Conservation (phyloP, 345 rosid genomes). For the Jatropha curcas region DNA sequence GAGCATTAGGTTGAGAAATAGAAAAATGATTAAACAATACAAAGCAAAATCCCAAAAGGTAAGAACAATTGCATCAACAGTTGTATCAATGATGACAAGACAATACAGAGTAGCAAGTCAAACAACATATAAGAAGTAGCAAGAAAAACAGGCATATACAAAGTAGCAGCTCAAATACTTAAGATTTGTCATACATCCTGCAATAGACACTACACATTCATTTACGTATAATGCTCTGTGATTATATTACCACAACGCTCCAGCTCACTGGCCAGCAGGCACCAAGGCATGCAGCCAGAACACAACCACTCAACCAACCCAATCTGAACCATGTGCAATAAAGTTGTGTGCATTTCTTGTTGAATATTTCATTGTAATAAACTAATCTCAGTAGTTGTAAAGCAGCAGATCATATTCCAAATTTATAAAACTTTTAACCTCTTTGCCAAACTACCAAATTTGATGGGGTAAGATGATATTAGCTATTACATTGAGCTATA, state of each 20-base stretch:
- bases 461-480: background rate
- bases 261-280: background rate
- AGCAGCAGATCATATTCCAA: background rate
- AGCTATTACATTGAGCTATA: no score
- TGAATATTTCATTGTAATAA: background rate
- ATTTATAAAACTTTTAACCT: background rate
- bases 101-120: no score
- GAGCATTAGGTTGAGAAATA: background rate
- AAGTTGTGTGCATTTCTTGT: background rate
- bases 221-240: no score
- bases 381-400: background rate
- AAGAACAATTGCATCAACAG: background rate
- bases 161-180: background rate
- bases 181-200: background rate
- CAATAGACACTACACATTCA: no score
- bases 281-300: background rate
- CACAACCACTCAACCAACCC: background rate
- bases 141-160: background rate
- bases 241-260: background rate
- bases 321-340: constrained; percentile 1
- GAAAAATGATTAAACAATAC: background rate
- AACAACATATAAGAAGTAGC: no score
- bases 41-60: background rate
- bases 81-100: no score
- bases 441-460: background rate